Base-by-base conservation (phyloP, 1,284 basidiomycete species). In the Trichosporon sp. region DNA sequence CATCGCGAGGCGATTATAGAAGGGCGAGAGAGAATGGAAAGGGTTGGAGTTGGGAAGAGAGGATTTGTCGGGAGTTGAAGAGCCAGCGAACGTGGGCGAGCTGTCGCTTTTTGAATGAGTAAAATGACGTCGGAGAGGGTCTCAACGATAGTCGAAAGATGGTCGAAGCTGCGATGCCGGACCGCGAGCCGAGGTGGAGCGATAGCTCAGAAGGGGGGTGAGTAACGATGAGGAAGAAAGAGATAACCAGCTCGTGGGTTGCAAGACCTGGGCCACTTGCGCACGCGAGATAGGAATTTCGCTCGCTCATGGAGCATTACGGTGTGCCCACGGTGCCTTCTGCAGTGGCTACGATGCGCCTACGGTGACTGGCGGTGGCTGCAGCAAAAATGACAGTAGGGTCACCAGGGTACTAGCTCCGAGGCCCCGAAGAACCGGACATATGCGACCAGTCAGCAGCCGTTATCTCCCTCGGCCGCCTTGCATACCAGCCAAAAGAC, bases 381-480 rank as follows among this genome's bases (percentile, higher is more conserved):
- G 51, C 51, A 6, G 14, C 51, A 54, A 54, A 54, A 54, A 54
- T 54, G 51, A n/a, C n/a, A 21, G 51, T 2, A 54, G 51, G 51
- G 51, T 54, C 48, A 19, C 16, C 48, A 51, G 48, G 48, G 48
- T 21, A 7, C 51, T 54, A 10, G 43, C 51, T 54, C 51, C 51
- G 51, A 21, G 51, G 51, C 10, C 21, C 48, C 51, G 51, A 54
- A 54, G 21, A 21, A 19, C 51, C 21, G 51, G 51, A 54, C 16
- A 11, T 46, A 46, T n/a, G 43, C 38, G 16, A 10, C 51, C 51
- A 54, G 19, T 54, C 6, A 54, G 21, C 51, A 54, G 51, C 51
- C 51, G 51, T 54, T 54, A 54, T 54, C 51, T 54, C 51, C 43
- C 51, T 54, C 51, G 51, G 51, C 51, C 51, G 51, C 19, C 51